Percentiles rank a stretch among this genome's conserved stretches.
Evolutionary conservation across 2,329 filamentous ascomycete genomes (phyloP).

Genomic region (Ophiostoma sp.): DNA sequence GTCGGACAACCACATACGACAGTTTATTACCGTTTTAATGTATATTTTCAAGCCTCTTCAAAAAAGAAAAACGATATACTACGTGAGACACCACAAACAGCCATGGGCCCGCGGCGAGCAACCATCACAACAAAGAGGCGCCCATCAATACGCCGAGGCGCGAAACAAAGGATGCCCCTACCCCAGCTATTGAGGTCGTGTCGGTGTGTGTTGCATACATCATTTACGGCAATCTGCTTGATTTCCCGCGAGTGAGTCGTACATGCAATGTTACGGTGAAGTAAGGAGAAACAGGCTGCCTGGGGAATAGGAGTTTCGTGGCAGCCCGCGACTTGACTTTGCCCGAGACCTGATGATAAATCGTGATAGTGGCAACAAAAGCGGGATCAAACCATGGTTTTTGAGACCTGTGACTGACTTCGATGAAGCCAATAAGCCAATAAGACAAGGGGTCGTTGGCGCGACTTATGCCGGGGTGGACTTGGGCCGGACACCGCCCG

Average conservation of each 20-base stretch:
- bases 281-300: neutral
- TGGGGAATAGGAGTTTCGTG: neutral
- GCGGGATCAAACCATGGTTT: neutral
- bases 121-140: neutral
- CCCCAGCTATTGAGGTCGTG: neutral
- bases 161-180: neutral
- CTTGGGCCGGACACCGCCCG: conserved; percentile 13
- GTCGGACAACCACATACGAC: too few species aligned
- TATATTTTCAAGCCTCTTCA: too few species aligned
- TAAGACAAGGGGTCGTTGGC: neutral
- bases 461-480: neutral
- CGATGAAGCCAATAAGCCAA: neutral
- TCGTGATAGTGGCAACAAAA: neutral
- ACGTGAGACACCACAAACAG: too few species aligned
- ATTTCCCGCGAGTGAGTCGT: neutral
- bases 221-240: neutral
- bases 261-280: neutral
- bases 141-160: neutral
- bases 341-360: neutral
- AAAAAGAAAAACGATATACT: too few species aligned
- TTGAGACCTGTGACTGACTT: neutral
- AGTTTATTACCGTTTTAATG: too few species aligned
- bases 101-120: too few species aligned
- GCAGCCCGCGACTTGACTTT: neutral
- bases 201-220: neutral